A percentile compares a stretch with the other conserved stretches of the same genome.
phyloP scores from a whole-genome alignment of 768 basidiomycete genomes.

The Termitomyces bulborhizus region DNA sequence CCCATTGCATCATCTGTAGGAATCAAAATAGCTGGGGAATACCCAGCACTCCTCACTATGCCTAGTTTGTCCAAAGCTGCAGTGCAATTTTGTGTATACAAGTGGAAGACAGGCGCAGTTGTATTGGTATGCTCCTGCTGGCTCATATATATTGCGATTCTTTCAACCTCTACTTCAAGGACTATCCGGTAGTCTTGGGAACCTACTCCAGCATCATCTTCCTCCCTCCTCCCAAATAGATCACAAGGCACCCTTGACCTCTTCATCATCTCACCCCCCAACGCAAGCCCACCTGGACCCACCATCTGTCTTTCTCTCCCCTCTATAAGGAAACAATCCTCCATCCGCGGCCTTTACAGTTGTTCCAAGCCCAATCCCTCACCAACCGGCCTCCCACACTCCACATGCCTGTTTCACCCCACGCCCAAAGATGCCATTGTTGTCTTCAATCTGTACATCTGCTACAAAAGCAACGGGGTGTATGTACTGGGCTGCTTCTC shows the following conservation, averaged over 20 bases:
- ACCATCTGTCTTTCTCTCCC: conserved; percentile 1
- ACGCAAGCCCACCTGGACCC: not conserved
- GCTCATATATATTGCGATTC: too few species aligned
- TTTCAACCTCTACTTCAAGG: conserved; percentile 5
- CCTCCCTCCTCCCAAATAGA: conserved; percentile 21
- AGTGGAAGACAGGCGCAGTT: conserved; percentile 35
- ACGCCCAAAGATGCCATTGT: conserved; percentile 7
- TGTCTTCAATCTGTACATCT: conserved; percentile 7
- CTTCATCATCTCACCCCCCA: conserved; percentile 10
- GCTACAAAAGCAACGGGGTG: not conserved
- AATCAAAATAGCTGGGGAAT: conserved; percentile 39
- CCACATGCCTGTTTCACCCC: conserved; percentile 1
- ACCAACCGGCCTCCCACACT: not conserved
- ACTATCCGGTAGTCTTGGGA: conserved; percentile 7
- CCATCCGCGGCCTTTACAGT: conserved; percentile 3
- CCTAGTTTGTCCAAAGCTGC: conserved; percentile 12
- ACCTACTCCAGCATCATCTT: conserved; percentile 20
- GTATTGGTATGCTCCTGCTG: conserved; percentile 23
- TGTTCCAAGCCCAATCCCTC: conserved; percentile 9
- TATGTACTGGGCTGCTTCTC: conserved; percentile 1
- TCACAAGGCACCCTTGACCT: conserved; percentile 15
- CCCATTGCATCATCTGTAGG: conserved; percentile 24
- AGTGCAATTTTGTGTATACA: conserved; percentile 32
- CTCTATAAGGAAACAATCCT: not conserved
- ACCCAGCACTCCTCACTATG: conserved; percentile 32